Evolutionary conservation across 306 rosid species (phyloP).

Genomic region (Myrica gale): DNA sequence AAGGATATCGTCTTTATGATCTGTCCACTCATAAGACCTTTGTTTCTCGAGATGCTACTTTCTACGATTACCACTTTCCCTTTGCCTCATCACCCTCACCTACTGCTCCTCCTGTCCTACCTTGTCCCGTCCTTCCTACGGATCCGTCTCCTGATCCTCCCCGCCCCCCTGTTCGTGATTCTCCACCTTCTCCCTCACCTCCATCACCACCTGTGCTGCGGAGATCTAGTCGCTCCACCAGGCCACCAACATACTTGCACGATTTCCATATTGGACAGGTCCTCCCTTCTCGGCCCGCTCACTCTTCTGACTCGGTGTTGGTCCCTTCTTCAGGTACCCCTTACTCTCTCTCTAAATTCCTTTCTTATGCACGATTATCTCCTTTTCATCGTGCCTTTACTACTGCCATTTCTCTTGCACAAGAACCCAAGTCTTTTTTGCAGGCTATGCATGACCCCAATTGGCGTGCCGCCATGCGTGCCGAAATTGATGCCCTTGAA

Average conservation of each 20-base stretch:
- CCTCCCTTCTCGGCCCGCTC: not conserved
- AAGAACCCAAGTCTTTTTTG: not conserved
- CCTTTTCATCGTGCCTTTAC: not conserved
- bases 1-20: not conserved
- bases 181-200: not conserved
- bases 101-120: not conserved
- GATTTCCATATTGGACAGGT: not conserved
- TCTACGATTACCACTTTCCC: not conserved
- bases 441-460: not conserved
- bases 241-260: not conserved
- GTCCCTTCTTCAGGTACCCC: not conserved
- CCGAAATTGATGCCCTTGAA: not conserved
- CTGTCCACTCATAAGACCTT: not conserved
- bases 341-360: not conserved
- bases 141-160: not conserved
- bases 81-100: not conserved
- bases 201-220: not conserved
- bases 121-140: not conserved
- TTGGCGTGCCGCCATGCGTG: not conserved
- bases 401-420: not conserved
- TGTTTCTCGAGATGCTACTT: not conserved
- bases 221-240: not conserved
- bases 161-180: too few relatives aligned
- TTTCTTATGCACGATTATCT: not conserved
- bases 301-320: not conserved